Evolutionary conservation across 2,329 filamentous ascomycete genomes (phyloP).

Genomic region (Hypoxylon sp.): DNA sequence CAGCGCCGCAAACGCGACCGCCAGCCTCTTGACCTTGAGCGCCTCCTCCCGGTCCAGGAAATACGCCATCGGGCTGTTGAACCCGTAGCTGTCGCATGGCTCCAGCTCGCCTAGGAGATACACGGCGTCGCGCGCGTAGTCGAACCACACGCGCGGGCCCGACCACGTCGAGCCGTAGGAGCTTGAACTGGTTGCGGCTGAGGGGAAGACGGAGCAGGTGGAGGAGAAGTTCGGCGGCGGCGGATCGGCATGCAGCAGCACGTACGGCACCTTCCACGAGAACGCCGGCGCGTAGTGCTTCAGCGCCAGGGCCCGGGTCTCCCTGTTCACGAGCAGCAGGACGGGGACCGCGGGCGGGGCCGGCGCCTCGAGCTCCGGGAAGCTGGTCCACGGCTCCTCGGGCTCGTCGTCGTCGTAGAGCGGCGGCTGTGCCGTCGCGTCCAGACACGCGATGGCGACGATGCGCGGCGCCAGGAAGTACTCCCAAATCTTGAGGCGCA

Average conservation of each 20-base stretch:
- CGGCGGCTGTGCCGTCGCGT: conserved; percentile 32
- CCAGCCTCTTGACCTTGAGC: conserved; percentile 61
- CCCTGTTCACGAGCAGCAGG: conserved; percentile 62
- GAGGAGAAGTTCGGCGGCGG: not conserved
- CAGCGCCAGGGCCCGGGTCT: conserved; percentile 61
- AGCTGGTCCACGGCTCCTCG: conserved; percentile 31
- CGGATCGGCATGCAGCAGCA: conserved; percentile 52
- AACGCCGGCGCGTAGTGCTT: conserved; percentile 64
- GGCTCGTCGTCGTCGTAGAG: conserved; percentile 23
- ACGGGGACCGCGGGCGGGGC: conserved; percentile 55
- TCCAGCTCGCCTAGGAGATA: conserved; percentile 65
- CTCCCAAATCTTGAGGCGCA: conserved; percentile 66
- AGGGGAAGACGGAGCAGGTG: not conserved
- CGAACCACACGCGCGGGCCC: conserved; percentile 63
- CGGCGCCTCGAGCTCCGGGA: conserved; percentile 18
- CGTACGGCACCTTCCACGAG: conserved; percentile 62
- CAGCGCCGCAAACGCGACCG: conserved; percentile 62
- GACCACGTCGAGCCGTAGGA: conserved; percentile 50
- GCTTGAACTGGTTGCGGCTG: conserved; percentile 29
- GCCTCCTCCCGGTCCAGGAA: conserved; percentile 63
- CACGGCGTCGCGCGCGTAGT: conserved; percentile 63
- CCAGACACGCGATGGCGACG: conserved; percentile 61
- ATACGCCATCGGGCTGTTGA: conserved; percentile 65
- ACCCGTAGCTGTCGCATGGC: conserved; percentile 62
- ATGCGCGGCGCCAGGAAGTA: conserved; percentile 62